Conservation (phyloP, 257 asterid species). For the Galeopsis tetrahit region DNA sequence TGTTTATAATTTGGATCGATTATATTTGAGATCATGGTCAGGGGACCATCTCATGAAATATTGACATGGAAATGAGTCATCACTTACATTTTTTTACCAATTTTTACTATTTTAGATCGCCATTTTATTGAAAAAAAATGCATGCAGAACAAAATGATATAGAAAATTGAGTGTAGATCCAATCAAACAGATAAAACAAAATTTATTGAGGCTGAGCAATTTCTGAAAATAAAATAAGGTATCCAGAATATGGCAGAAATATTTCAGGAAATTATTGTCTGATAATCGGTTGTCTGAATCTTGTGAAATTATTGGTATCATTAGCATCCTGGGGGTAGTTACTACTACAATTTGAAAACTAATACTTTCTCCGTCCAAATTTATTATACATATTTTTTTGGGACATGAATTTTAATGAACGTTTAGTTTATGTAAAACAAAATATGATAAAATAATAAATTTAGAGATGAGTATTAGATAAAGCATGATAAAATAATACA, state of each 20-base stretch:
- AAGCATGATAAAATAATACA: no score
- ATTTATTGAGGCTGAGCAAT: background rate
- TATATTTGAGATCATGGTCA: conserved; percentile 9
- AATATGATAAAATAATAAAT: no score
- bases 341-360: no score
- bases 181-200: background rate
- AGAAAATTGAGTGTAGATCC: conserved; percentile 14
- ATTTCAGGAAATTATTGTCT: conserved; percentile 12
- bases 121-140: background rate
- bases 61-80: conserved; percentile 56
- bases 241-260: background rate
- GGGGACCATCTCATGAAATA: conserved; percentile 29
- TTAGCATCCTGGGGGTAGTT: background rate
- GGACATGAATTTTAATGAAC: no score
- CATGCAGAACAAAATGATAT: background rate
- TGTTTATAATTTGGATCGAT: background rate
- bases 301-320: conserved; percentile 22
- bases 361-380: no score
- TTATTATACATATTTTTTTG: no score
- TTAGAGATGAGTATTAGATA: no score
- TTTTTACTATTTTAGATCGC: background rate
- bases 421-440: no score
- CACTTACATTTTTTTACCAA: conserved; percentile 18
- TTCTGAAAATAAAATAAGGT: background rate
- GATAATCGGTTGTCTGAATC: background rate